These are phyloP conservation scores for Acmispon strigosus DNA, from an alignment of 306 rosid species.

Conservation along the genomic window DNA sequence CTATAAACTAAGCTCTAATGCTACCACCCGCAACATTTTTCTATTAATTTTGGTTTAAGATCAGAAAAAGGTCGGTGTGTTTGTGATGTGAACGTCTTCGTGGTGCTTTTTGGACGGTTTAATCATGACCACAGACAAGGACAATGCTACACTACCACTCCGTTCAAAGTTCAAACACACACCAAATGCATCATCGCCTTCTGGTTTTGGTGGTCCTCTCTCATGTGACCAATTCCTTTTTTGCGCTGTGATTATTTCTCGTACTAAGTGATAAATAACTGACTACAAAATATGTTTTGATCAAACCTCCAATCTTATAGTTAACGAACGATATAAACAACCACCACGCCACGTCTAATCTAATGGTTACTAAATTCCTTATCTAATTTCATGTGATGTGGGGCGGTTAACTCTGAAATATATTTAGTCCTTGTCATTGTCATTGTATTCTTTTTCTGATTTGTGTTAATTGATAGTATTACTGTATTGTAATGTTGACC, in stretches of 20 bases:
- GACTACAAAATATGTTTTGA: no score
- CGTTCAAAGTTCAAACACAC: background rate
- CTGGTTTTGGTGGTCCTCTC: constrained; percentile 21
- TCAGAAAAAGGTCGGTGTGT: background rate
- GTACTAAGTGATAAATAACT: no score
- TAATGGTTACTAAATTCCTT: no score
- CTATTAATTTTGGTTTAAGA: background rate
- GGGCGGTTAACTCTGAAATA: background rate
- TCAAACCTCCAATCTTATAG: no score
- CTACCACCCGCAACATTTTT: background rate
- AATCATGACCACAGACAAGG: constrained; percentile 2
- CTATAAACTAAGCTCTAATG: background rate
- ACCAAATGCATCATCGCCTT: background rate
- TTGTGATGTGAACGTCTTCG: background rate
- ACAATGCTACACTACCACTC: constrained; percentile 4
- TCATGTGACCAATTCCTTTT: background rate
- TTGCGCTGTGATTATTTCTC: no score
- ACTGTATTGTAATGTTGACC: background rate
- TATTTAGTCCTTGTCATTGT: constrained; percentile 2
- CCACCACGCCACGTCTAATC: no score
- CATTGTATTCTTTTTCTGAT: background rate
- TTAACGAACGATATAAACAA: no score
- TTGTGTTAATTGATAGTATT: background rate
- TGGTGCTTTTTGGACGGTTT: constrained; percentile 29
- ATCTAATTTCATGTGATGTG: background rate